Percentiles rank a stretch among this genome's conserved stretches.
phyloP scores from a whole-genome alignment of 495 filamentous ascomycete species.

The Hypoxylon fuscum region DNA sequence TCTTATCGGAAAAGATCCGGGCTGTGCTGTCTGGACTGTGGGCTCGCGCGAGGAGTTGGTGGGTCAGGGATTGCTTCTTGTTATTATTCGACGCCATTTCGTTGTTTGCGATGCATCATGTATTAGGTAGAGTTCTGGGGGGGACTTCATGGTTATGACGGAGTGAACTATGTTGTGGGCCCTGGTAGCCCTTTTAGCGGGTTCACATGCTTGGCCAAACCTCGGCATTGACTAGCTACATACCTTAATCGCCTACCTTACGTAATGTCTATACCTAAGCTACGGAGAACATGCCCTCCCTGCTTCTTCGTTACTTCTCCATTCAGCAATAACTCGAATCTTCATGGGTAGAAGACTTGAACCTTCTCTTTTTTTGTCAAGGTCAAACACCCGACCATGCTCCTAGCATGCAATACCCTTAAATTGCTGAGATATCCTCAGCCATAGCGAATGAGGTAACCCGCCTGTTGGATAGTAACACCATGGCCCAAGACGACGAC shows the following conservation, averaged over 20 bases:
- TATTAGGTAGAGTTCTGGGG: no score
- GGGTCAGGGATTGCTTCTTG: conserved; percentile 61
- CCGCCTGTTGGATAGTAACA: conserved; percentile 15
- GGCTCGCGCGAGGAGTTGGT: conserved; percentile 74
- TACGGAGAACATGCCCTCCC: no score
- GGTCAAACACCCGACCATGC: conserved; percentile 8
- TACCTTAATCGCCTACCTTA: neutral
- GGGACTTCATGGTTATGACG: no score
- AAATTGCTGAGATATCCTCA: conserved; percentile 30
- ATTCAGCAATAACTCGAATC: neutral
- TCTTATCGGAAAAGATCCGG: conserved; percentile 79
- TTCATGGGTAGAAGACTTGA: neutral
- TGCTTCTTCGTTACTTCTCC: neutral
- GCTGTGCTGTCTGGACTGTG: conserved; percentile 74
- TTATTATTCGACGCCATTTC: conserved; percentile 31
- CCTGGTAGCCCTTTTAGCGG: conserved; percentile 3
- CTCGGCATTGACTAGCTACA: conserved; percentile 23
- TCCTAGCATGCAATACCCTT: conserved; percentile 27
- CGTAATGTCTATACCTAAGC: no score
- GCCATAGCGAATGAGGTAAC: conserved; percentile 17
- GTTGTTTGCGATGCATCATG: no score
- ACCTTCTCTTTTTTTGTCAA: neutral
- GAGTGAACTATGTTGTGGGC: no score
- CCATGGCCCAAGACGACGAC: conserved; percentile 49
- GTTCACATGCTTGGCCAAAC: conserved; percentile 33